A percentile compares a stretch with the other conserved stretches of the same genome.
Evolutionary conservation across 164 flowering plant genomes (phyloP).

Genomic region (Platanus orientalis): DNA sequence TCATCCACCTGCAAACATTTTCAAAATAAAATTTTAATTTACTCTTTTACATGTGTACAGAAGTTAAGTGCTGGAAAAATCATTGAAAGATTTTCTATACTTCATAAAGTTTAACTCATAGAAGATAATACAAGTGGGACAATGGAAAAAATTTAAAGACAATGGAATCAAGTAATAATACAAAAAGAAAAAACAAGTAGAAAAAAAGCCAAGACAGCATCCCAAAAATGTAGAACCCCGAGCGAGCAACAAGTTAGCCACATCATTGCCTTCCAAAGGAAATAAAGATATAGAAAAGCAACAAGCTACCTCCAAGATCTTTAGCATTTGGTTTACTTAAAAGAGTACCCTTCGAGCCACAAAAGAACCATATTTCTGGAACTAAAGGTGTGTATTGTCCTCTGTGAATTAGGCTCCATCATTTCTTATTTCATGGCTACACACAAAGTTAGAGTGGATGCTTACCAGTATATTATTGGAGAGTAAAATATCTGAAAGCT

Average conservation of each 20-base stretch:
- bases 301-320: not conserved
- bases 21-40: not conserved
- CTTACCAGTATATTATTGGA: no score
- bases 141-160: not conserved
- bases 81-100: not conserved
- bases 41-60: no score
- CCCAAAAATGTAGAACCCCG: no score
- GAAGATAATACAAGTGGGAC: not conserved
- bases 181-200: not conserved
- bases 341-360: not conserved
- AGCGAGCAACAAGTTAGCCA: not conserved
- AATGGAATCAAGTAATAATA: not conserved
- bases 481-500: no score
- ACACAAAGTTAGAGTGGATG: no score
- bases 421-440: not conserved
- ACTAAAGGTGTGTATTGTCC: no score
- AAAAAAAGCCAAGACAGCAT: not conserved
- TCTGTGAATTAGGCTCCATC: not conserved
- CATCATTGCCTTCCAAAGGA: not conserved
- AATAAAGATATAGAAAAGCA: not conserved
- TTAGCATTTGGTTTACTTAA: no score
- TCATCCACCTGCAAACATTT: slow-evolving; percentile 67
- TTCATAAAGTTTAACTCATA: not conserved
- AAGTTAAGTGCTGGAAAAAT: not conserved
- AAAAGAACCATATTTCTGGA: no score